Base-by-base conservation (phyloP, 1,139 yeast genomes). In the Yamadazyma triangularis region DNA sequence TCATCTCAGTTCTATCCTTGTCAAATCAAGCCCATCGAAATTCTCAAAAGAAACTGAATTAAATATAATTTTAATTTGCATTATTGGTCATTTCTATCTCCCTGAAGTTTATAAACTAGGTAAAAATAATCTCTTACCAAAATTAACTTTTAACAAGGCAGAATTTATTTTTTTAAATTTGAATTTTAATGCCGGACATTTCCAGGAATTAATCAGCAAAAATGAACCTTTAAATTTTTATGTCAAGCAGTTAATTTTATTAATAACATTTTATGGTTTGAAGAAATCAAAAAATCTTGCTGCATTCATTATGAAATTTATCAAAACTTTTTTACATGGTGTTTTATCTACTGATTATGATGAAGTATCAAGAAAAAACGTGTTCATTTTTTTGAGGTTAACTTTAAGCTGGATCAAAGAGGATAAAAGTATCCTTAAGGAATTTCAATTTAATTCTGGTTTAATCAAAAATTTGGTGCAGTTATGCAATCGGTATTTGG, bases 391-490 rank as follows among this genome's bases (percentile, higher is more conserved):
- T 58, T 10, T 73, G 3, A 60, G 87, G 40, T 53, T 79, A n/a
- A 44, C 71, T 23, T 58, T 73, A 20, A 67, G 70, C 38, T 78
- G 82, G 81, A 46, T 78, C 16, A 69, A 65, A 36, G 69, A 68
- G 27, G 64, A 73, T 34, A 64, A 63, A 34, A 40, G 58, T 27
- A 64, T 69, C 8, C 43, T 67, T 11, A 60, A 64, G 26, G 60
- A 57, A 30, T 50, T 70, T 14, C 59, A 57, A 29, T 51, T 64
- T 31, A 53, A 65, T 31, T 41, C 47, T 16, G 45, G 63, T 10
- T 37, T 54, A 4, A 38, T 48, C 15, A 53, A 56, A 24, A 51
- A 56, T 0, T 20, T 37, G 8, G 25, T 33, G 4, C 26, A 26
- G 2, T 8, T 28, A 7, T 33, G 31, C 23, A 38, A 38, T 23